Evolutionary conservation across 2,329 filamentous ascomycete species (phyloP).

Genomic region (Pseudogymnoascus sp.): DNA sequence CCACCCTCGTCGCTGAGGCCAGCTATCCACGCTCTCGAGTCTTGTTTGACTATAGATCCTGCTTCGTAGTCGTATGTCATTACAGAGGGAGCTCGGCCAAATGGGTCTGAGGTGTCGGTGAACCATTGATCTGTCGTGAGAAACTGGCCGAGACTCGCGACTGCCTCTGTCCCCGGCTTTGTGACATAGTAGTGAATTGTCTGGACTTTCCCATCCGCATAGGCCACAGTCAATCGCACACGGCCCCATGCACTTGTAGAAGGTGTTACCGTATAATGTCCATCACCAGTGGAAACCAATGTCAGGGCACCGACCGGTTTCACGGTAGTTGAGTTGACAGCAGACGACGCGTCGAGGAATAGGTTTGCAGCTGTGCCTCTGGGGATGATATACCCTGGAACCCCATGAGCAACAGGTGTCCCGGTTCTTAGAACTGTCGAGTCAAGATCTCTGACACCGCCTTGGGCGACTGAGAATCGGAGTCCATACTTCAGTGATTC

Average conservation of each 20-base stretch:
- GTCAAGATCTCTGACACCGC: constrained; percentile 41
- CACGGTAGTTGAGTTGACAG: constrained; percentile 35
- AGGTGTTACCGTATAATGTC: constrained; percentile 39
- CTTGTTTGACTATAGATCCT: constrained; percentile 37
- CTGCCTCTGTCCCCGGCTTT: constrained; percentile 37
- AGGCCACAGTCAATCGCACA: constrained; percentile 41
- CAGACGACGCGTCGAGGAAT: constrained; percentile 36
- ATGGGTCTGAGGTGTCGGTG: constrained; percentile 45
- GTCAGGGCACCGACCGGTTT: constrained; percentile 35
- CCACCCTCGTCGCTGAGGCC: constrained; percentile 56
- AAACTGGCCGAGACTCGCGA: constrained; percentile 45
- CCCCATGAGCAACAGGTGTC: constrained; percentile 43
- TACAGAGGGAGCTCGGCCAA: constrained; percentile 47
- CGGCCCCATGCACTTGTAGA: constrained; percentile 42
- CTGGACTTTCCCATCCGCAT: constrained; percentile 42
- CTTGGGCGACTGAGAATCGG: constrained; percentile 42
- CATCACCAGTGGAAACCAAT: constrained; percentile 26
- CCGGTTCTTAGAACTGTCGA: constrained; percentile 37
- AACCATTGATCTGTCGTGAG: constrained; percentile 49
- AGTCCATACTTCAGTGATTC: constrained; percentile 43
- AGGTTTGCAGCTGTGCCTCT: constrained; percentile 41
- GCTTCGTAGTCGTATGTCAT: constrained; percentile 51
- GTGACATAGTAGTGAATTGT: constrained; percentile 52
- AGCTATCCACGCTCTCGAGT: constrained; percentile 50
- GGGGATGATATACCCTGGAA: constrained; percentile 50